A percentile compares a stretch with the other conserved stretches of the same genome.
phyloP scores from a whole-genome alignment of 495 filamentous ascomycete species.

The Darksidea phi region DNA sequence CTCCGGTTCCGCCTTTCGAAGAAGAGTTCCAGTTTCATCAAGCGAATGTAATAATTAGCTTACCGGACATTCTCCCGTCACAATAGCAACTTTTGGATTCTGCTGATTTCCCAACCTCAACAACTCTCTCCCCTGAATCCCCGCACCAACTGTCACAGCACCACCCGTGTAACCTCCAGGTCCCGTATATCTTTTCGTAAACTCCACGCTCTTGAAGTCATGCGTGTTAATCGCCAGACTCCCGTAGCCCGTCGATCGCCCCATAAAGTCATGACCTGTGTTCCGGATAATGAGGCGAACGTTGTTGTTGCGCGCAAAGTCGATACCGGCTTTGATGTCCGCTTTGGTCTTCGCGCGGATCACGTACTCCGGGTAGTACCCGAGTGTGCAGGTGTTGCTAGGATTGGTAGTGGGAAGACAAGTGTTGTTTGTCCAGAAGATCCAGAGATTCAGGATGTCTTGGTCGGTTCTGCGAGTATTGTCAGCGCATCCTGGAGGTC shows the following conservation, averaged over 20 bases:
- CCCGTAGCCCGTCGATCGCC: slow-evolving; percentile 18
- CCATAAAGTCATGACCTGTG: slow-evolving; percentile 28
- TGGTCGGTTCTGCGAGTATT: slow-evolving; percentile 5
- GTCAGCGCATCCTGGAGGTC: neutral
- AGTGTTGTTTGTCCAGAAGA: slow-evolving; percentile 23
- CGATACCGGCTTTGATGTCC: slow-evolving; percentile 26
- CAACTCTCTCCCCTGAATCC: slow-evolving; percentile 54
- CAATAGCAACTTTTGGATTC: slow-evolving; percentile 47
- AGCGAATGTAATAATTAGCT: neutral
- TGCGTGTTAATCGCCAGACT: slow-evolving; percentile 22
- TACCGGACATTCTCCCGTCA: slow-evolving; percentile 47
- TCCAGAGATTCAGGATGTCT: slow-evolving; percentile 11
- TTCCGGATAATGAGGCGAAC: slow-evolving; percentile 22
- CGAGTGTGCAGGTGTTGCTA: slow-evolving; percentile 2
- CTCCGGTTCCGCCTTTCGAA: neutral
- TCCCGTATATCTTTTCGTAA: slow-evolving; percentile 14
- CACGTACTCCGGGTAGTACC: slow-evolving; percentile 15
- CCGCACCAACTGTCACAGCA: slow-evolving; percentile 59
- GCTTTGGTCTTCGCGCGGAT: slow-evolving; percentile 14
- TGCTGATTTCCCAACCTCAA: slow-evolving; percentile 50
- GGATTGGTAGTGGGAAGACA: slow-evolving; percentile 11
- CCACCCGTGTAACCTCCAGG: slow-evolving; percentile 49
- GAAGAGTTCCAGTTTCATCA: neutral
- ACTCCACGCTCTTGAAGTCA: slow-evolving; percentile 14
- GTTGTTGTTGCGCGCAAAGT: slow-evolving; percentile 21